phyloP scores from a whole-genome alignment of 176 grass and related monocot species.

The Cenchrus purpureus region DNA sequence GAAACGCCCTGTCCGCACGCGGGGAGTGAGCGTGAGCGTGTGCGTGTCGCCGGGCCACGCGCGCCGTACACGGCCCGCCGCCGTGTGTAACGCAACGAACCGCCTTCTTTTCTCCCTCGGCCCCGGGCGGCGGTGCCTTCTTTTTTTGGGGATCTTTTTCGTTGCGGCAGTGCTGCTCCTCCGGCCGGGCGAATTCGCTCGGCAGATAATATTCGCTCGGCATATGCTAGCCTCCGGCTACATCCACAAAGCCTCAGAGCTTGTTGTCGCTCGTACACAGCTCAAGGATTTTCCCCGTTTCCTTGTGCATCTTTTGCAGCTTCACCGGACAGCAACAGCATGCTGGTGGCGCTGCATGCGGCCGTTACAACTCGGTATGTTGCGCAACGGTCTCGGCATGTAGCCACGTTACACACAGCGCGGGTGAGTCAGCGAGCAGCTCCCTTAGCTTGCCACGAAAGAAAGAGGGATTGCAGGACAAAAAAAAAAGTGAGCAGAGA shows the following conservation, averaged over 20 bases:
- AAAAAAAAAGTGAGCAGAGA: background rate
- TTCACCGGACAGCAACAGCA: background rate
- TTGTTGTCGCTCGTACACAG: background rate
- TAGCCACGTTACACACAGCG: background rate
- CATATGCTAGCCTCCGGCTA: background rate
- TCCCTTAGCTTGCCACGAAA: background rate
- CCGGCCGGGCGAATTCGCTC: background rate
- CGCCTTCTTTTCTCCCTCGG: background rate
- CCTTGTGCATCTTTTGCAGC: background rate
- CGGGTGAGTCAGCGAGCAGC: background rate
- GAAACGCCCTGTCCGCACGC: too few relatives aligned
- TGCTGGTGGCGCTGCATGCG: background rate
- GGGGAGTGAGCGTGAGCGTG: background rate
- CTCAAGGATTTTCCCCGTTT: too few relatives aligned
- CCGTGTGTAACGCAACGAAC: background rate
- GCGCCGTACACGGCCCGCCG: background rate
- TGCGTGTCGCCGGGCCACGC: background rate
- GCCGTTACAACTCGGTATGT: background rate
- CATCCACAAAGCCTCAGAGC: background rate
- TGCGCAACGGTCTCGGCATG: background rate
- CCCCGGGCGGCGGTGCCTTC: background rate
- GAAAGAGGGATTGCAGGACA: background rate
- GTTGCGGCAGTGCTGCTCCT: background rate
- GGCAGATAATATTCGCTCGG: background rate
- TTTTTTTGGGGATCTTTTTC: background rate